Evolutionary conservation across 2,329 filamentous ascomycete genomes (phyloP).

Genomic region (Pseudogymnoascus sp.): DNA sequence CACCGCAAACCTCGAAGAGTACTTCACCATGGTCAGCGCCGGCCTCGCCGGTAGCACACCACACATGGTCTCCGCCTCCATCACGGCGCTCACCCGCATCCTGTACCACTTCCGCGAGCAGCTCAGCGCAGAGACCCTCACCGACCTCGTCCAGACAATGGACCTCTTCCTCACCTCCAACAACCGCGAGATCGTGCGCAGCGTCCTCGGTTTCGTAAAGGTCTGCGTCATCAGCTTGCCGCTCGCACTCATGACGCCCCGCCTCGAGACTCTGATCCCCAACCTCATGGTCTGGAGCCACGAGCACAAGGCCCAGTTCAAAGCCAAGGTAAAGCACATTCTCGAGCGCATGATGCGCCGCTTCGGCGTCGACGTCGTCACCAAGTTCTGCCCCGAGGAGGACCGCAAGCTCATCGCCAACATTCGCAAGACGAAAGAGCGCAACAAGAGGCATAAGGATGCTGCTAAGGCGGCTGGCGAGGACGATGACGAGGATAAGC

Average conservation of each 20-base stretch:
- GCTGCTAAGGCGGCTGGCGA: constrained; percentile 49
- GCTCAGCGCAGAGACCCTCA: constrained; percentile 61
- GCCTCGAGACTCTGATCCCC: constrained; percentile 69
- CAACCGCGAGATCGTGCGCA: constrained; percentile 93
- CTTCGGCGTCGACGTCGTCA: constrained; percentile 76
- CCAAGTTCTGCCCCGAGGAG: constrained; percentile 71
- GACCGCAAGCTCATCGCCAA: constrained; percentile 88
- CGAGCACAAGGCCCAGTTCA: constrained; percentile 96
- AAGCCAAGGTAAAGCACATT: constrained; percentile 96
- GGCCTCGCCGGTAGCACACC: constrained; percentile 87
- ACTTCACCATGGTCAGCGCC: constrained; percentile 96
- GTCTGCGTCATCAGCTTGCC: constrained; percentile 85
- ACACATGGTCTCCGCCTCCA: constrained; percentile 96
- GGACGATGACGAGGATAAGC: constrained; percentile 47
- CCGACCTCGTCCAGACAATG: constrained; percentile 87
- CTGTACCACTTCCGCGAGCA: constrained; percentile 80
- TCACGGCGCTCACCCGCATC: constrained; percentile 87
- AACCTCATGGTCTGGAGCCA: constrained; percentile 95
- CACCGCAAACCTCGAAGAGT: constrained; percentile 81
- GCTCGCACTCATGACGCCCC: constrained; percentile 66
- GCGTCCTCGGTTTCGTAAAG: constrained; percentile 92
- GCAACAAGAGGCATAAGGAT: constrained; percentile 83
- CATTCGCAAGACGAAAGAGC: constrained; percentile 90
- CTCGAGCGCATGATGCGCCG: constrained; percentile 87
- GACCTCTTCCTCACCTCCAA: constrained; percentile 93